Evolutionary conservation across 2,329 filamentous ascomycete species (phyloP), one percentile per base, ranked within the genome.

Genomic region (Amauroascus verrucosus): DNA sequence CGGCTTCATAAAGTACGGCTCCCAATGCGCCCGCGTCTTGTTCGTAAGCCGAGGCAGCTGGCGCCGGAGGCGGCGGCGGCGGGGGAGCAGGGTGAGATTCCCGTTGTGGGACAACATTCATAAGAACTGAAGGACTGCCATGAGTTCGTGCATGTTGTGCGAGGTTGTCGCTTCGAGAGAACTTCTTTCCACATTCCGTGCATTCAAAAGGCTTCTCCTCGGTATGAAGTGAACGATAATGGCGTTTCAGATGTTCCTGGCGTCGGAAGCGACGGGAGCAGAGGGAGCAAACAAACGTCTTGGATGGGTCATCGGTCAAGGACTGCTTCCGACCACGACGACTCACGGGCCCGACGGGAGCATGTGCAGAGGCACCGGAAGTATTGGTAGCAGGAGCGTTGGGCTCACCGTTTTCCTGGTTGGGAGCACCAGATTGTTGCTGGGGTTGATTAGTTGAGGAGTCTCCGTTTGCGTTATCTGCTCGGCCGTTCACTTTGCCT

Each of bases 181-280:
- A 98, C 77, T 95, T 96, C 85, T 98, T 98, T 63, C 93, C 91
- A 66, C 93, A 98, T 75, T 98, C 91, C 60, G 83, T 81, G 78
- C 93, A 98, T 75, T 95, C 88, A 65, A 97, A 98, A 4, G 93
- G 93, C 83, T 97, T 98, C 69, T 97, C 93, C 67, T 95, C 85
- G 1, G 93, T 98, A 78, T 98, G 93, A 46, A 98, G 88, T 55
- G 93, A 97, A 62, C 93, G 85, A 78, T 95, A 95, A 77, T 98
- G 93, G 58, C 93, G 87, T 83, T 98, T 98, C 56, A 98, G 82
- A 67, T 98, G 93, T 72, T 98, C 93, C 73, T 98, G 93, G 58
- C 93, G 88, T 58, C 93, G 86, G 85, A 98, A 98, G 57, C 93
- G 88, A 60, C 93, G 89, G 65, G 88, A 91, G 83, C 93, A 98